Evolutionary conservation across 768 basidiomycete genomes (phyloP).

Genomic region (Tylopilus vinaceipallidus): DNA sequence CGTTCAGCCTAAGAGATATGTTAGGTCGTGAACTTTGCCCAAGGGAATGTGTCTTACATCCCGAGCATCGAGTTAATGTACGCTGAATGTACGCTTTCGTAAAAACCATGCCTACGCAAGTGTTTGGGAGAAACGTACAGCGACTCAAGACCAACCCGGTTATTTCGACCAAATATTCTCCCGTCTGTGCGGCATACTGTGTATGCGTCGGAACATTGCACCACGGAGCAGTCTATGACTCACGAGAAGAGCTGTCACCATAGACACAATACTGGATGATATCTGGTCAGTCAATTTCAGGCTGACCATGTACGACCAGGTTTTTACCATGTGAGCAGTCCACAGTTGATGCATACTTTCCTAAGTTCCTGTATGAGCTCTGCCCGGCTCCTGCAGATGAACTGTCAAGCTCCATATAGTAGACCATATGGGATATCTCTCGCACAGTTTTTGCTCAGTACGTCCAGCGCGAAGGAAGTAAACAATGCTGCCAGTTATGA

Average conservation of each 20-base stretch:
- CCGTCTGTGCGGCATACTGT: neutral
- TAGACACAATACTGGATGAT: neutral
- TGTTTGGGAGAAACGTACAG: neutral
- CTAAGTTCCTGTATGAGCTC: slow-evolving; percentile 2
- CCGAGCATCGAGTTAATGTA: slow-evolving; percentile 11
- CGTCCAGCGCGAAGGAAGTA: slow-evolving; percentile 5
- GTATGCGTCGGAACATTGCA: neutral
- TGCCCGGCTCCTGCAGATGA: neutral
- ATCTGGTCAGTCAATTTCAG: neutral
- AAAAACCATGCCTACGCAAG: neutral
- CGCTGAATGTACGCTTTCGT: neutral
- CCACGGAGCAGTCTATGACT: neutral
- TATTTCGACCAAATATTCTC: slow-evolving; percentile 2
- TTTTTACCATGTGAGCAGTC: slow-evolving; percentile 4
- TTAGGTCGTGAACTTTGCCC: neutral
- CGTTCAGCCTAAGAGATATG: slow-evolving; percentile 6
- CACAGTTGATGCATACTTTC: slow-evolving; percentile 2
- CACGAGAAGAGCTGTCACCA: slow-evolving; percentile 5
- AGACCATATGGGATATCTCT: neutral
- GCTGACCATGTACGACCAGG: neutral
- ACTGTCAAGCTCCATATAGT: neutral
- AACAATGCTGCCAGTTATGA: slow-evolving; percentile 1
- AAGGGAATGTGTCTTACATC: neutral
- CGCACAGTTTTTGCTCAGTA: neutral
- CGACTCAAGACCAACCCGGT: neutral